These are phyloP conservation scores for Talaromyces sp. DNA, from an alignment of 2,329 filamentous ascomycete species.

Conservation along the genomic window DNA sequence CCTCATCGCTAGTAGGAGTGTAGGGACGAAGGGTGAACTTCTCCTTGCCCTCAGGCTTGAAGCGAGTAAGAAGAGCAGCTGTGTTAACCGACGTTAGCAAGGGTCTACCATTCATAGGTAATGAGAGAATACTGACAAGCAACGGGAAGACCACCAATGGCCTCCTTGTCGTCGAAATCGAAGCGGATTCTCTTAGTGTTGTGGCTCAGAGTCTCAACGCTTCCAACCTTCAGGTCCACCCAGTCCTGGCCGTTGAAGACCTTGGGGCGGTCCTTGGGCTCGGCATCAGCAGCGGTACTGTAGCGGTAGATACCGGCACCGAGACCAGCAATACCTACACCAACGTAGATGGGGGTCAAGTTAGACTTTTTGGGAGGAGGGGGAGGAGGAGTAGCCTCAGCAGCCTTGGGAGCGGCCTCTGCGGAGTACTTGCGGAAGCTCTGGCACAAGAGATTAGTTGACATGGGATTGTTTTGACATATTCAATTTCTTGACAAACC, in stretches of 20 bases:
- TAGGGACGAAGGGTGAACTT: slow-evolving; percentile 92
- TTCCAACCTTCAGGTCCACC: slow-evolving; percentile 76
- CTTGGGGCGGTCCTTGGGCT: slow-evolving; percentile 46
- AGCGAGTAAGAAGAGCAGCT: slow-evolving; percentile 86
- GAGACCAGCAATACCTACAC: slow-evolving; percentile 42
- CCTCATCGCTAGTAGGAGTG: slow-evolving; percentile 86
- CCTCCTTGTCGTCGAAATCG: slow-evolving; percentile 78
- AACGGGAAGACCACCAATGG: slow-evolving; percentile 78
- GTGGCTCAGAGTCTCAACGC: slow-evolving; percentile 80
- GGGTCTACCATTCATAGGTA: not conserved
- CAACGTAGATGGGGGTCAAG: slow-evolving; percentile 60
- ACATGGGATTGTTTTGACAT: not conserved
- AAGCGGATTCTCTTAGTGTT: slow-evolving; percentile 95
- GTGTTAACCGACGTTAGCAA: slow-evolving; percentile 12
- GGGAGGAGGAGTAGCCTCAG: slow-evolving; percentile 7
- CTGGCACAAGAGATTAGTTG: slow-evolving; percentile 41
- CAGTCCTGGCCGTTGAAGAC: slow-evolving; percentile 85
- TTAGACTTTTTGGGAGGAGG: slow-evolving; percentile 52
- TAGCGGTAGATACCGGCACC: slow-evolving; percentile 63
- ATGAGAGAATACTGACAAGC: slow-evolving; percentile 60
- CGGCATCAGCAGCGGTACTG: slow-evolving; percentile 33
- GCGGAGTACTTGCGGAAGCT: slow-evolving; percentile 75
- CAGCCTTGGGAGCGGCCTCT: slow-evolving; percentile 38
- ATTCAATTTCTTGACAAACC: slow-evolving; percentile 50
- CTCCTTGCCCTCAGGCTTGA: slow-evolving; percentile 76